Evolutionary conservation across 176 grass and related monocot genomes (phyloP), one percentile per base, ranked within the genome.

Genomic region (Tillandsia fasciculata): DNA sequence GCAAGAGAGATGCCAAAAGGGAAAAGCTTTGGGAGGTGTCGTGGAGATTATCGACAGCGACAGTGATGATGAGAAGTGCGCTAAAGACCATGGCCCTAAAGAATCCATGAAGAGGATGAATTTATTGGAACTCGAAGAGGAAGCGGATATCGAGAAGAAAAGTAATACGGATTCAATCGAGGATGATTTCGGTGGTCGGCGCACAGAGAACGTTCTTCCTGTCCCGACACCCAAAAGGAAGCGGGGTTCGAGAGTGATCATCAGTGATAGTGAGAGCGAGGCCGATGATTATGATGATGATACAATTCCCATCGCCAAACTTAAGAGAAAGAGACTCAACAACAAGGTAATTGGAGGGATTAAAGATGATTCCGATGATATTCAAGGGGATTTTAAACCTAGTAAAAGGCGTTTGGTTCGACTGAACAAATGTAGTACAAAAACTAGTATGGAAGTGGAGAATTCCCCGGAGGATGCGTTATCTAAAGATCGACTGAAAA

Each of bases 261-360:
- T 65, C 11, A 80, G 85, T 75, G 91, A 86, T 18, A 80, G 75
- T 50, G 87, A 86, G 49, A 73, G 61, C 70, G 79, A 85, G 12
- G 50, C 66, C 65, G 68, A 2, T 12, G 9, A 26, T 0, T 50
- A 86, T 23, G 77, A 68, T 27, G 57, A 75, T 74, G 81, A 85
- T 77, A 64, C 33, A 50, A 68, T 77, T 61, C 74, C 69, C 11
- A 88, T 80, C 50, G 15, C n/a, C 51, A 42, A 88, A 53, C 26
- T 84, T 9, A 77, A 81, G 63, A 69, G 51, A 51, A 79, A 51
- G 74, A 81, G n/a, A 47, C 18, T n/a, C n/a, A 42, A 42, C 0
- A 9, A 57, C 7, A 66, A 13, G 22, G 20, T 2, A 1, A 51
- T 15, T 2, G 13, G 53, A 11, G 65, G 27, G 0, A 49, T n/a